Base-by-base conservation (phyloP, 768 basidiomycete genomes). In the Tremella yokohamensis region DNA sequence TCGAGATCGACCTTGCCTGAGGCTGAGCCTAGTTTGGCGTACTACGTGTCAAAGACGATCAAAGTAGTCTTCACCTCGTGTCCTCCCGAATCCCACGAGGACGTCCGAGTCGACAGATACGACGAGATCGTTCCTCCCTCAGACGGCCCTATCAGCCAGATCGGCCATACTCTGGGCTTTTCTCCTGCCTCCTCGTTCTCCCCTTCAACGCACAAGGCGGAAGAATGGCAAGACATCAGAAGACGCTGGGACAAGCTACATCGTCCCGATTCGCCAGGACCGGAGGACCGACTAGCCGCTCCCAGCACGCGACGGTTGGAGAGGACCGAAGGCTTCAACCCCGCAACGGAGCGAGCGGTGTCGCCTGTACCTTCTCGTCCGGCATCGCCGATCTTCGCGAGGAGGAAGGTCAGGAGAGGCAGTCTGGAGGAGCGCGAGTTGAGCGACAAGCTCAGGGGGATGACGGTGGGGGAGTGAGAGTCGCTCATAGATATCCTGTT, bases 51-150 rank as follows among this genome's bases (percentile, higher is more conserved):
- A 1, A 68, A 67, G 64, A 54, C 61, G 3, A 52, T 74, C 50
- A 67, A 70, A 54, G 58, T 76, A 48, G 66, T 76, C 13, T 76
- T 76, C 55, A 69, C 68, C 0, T 57, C 68, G n/a, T 54, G 49
- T 1, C 56, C 66, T 2, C 62, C 66, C 0, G 60, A 66, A 15
- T 16, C 13, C 11, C 26, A 48, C 25, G 71, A 73, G 42, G 20
- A 24, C 6, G 20, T 62, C 1, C 40, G 61, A 8, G 60, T 54
- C 8, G 71, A 73, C 38, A n/a, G 71, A n/a, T 45, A 45, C 11
- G 69, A 70, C 42, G 71, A 73, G 40, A 47, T 68, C 8, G 52
- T 68, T 11, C 54, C 54, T 15, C 65, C 68, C 1, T 40, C 64
- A 11, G 29, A 34, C 19, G 16, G 16, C 26, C 49, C 34, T 45